phyloP scores from a whole-genome alignment of 768 basidiomycete genomes.

The Dendrothele bispora region DNA sequence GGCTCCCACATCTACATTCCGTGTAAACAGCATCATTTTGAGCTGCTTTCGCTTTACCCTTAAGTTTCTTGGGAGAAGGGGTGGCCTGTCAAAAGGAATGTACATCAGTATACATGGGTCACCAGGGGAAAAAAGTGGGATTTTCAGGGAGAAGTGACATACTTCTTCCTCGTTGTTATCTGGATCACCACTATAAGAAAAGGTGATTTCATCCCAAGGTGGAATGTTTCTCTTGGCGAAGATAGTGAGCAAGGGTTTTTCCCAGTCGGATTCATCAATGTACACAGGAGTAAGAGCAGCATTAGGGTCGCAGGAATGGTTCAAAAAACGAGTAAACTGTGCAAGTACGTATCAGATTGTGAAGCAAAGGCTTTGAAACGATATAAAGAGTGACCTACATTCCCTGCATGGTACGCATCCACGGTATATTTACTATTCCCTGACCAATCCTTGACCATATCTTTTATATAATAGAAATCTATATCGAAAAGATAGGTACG shows the following conservation, averaged over 20 bases:
- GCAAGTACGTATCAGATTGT: conserved; percentile 4
- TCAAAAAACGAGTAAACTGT: conserved; percentile 94
- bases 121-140: conserved; percentile 11
- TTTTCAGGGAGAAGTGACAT: conserved; percentile 28
- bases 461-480: conserved; percentile 69
- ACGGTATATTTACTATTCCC: conserved; percentile 50
- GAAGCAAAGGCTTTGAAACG: not conserved
- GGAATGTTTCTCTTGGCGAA: conserved; percentile 68
- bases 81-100: conserved; percentile 1
- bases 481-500: conserved; percentile 82
- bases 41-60: conserved; percentile 10
- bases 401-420: conserved; percentile 88
- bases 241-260: conserved; percentile 67
- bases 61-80: conserved; percentile 9
- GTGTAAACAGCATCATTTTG: conserved; percentile 46
- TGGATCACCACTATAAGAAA: conserved; percentile 62
- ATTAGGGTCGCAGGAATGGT: conserved; percentile 92
- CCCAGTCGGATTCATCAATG: conserved; percentile 72
- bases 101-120: conserved; percentile 1
- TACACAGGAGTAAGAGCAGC: conserved; percentile 70
- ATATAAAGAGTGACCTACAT: conserved; percentile 48
- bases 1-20: conserved; percentile 50
- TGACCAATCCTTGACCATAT: conserved; percentile 32
- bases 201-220: conserved; percentile 70
- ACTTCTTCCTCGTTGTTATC: too few species aligned